phyloP scores from a whole-genome alignment of 1,284 basidiomycete genomes.

The Microbotryum violaceum region DNA sequence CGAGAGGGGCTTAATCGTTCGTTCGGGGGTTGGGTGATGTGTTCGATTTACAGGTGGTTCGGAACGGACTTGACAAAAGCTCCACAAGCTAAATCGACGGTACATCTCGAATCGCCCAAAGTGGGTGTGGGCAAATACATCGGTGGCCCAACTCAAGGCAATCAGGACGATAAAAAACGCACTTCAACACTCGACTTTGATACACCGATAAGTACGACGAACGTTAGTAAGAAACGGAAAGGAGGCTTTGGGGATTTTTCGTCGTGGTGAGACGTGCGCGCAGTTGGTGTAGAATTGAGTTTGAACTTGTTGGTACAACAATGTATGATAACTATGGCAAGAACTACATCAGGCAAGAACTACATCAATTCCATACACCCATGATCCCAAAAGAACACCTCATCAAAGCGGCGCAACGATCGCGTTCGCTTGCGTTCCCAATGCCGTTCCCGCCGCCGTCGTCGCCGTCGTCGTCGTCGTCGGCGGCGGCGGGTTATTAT shows the following conservation, averaged over 20 bases:
- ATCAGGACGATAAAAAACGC: constrained; percentile 29
- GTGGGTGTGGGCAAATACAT: constrained; percentile 45
- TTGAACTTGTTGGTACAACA: too few relatives aligned
- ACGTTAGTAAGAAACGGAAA: constrained; percentile 61
- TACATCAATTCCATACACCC: too few relatives aligned
- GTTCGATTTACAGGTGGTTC: constrained; percentile 29
- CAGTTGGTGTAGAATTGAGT: constrained; percentile 3
- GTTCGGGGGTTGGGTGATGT: too few relatives aligned
- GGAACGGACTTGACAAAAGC: constrained; percentile 31
- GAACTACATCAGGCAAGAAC: too few relatives aligned
- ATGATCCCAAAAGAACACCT: too few relatives aligned
- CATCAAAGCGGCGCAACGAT: too few relatives aligned
- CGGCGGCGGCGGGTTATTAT: too few relatives aligned
- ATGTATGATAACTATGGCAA: too few relatives aligned
- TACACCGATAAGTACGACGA: constrained; percentile 39
- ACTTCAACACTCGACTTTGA: constrained; percentile 44
- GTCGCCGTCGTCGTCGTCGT: too few relatives aligned
- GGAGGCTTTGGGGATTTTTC: constrained; percentile 69
- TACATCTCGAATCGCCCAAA: constrained; percentile 1
- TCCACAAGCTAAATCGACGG: not conserved
- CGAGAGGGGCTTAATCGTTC: too few relatives aligned
- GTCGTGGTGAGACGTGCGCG: constrained; percentile 16
- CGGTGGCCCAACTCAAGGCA: not conserved
- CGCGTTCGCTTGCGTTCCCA: too few relatives aligned
- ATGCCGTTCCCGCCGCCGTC: too few relatives aligned